These are phyloP conservation scores for Gonium pectorale DNA, from an alignment of 139 green algal genomes.

Conservation along the genomic window DNA sequence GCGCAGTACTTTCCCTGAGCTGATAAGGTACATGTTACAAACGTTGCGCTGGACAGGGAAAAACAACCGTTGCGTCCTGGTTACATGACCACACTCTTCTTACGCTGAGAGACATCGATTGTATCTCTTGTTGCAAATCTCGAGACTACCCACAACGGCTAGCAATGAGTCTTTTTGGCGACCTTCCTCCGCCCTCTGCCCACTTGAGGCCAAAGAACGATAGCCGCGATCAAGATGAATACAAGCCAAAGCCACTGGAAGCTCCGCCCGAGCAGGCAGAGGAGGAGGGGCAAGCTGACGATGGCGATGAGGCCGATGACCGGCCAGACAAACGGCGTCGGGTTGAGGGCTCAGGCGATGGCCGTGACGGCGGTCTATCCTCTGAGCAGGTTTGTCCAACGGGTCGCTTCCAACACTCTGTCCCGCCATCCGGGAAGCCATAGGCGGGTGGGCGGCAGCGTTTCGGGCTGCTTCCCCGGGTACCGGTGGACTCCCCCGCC, in stretches of 20 bases:
- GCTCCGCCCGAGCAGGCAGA: not conserved
- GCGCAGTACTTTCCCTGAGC: too few relatives aligned
- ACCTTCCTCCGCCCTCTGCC: slow-evolving; percentile 1
- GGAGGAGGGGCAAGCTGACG: not conserved
- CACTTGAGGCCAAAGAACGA: not conserved
- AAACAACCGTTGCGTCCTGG: too few relatives aligned
- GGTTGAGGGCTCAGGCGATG: not conserved
- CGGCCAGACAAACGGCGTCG: not conserved
- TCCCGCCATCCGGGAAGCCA: too few relatives aligned
- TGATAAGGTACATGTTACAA: too few relatives aligned
- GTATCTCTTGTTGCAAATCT: too few relatives aligned
- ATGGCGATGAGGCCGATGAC: not conserved
- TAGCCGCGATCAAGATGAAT: not conserved
- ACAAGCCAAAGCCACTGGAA: slow-evolving; percentile 13
- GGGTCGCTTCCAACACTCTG: too few relatives aligned
- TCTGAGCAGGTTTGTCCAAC: not conserved
- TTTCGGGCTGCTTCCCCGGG: not conserved
- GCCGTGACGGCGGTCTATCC: not conserved
- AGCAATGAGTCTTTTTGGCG: slow-evolving; percentile 21
- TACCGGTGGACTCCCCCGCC: too few relatives aligned
- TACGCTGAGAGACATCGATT: too few relatives aligned
- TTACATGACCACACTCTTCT: too few relatives aligned
- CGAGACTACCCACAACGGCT: too few relatives aligned
- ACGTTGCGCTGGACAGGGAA: too few relatives aligned
- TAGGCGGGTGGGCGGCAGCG: not conserved